These are phyloP conservation scores for Rutidosis leptorrhynchoides DNA, from an alignment of 129 eudicot genomes.

Conservation along the genomic window DNA sequence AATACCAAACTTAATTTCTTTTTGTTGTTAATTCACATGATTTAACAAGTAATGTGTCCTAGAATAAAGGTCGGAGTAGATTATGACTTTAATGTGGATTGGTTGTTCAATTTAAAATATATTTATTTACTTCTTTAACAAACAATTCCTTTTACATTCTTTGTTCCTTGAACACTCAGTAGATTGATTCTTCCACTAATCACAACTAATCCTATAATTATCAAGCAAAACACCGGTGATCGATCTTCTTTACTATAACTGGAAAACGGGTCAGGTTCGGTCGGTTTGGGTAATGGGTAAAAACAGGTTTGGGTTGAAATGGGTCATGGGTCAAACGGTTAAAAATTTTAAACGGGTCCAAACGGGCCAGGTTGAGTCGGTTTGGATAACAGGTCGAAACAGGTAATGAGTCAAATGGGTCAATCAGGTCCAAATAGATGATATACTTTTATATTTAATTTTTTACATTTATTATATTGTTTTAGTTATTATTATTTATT, in stretches of 20 bases:
- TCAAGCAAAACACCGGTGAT: not conserved
- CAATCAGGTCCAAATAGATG: no score
- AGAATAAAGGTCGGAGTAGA: conserved; percentile 17
- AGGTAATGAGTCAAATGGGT: no score
- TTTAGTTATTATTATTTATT: no score
- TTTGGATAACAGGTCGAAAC: no score
- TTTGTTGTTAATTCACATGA: not conserved
- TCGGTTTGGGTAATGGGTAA: no score
- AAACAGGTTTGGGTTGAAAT: no score
- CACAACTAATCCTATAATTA: not conserved
- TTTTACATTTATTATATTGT: no score
- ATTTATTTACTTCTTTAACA: not conserved
- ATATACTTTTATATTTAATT: no score
- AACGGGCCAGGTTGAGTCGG: no score
- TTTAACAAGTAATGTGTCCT: conserved; percentile 8
- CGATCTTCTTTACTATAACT: not conserved
- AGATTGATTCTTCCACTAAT: conserved; percentile 3
- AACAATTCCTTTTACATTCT: conserved; percentile 20
- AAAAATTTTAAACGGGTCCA: no score
- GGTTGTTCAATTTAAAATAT: conserved; percentile 8
- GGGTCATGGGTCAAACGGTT: no score
- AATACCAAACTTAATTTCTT: conserved; percentile 23
- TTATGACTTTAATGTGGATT: conserved; percentile 13
- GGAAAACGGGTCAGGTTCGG: no score
- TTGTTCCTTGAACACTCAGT: not conserved